Evolutionary conservation across 305 asterid genomes (phyloP).

Genomic region (Solanum hybrid): DNA sequence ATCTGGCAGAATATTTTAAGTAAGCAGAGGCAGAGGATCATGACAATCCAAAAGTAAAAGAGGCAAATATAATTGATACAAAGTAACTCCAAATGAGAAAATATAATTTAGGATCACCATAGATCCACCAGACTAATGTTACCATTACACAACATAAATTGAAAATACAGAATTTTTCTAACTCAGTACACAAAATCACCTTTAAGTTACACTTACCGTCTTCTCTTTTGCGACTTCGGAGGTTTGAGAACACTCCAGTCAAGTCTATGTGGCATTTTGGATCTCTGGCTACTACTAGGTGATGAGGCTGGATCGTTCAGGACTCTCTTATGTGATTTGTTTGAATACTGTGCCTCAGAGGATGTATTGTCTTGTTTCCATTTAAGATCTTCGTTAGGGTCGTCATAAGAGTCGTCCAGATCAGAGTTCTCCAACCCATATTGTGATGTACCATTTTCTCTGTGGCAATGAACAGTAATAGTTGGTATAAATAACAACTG

Average conservation of each 20-base stretch:
- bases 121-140: not conserved
- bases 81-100: not conserved
- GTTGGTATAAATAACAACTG: not conserved
- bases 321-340: conserved; percentile 25
- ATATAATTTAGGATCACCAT: not conserved
- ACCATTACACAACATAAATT: not conserved
- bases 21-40: not conserved
- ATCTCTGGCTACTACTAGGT: conserved; percentile 20
- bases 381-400: conserved; percentile 33
- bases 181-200: not conserved
- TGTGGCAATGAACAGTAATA: conserved; percentile 18
- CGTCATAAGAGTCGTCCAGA: conserved; percentile 17
- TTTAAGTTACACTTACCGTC: conserved; percentile 18
- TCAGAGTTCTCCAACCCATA: conserved; percentile 19
- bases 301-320: conserved; percentile 22
- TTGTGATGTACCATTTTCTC: conserved; percentile 37
- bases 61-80: not conserved
- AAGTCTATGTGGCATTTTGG: conserved; percentile 41
- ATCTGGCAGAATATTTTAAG: not conserved
- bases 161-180: not conserved
- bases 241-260: conserved; percentile 78
- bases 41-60: not conserved
- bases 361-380: conserved; percentile 39
- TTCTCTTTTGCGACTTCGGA: conserved; percentile 45
- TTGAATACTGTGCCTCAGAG: conserved; percentile 24